phyloP scores from a whole-genome alignment of 805 yeast genomes.

The Vanderwaltozyma polyspora region DNA sequence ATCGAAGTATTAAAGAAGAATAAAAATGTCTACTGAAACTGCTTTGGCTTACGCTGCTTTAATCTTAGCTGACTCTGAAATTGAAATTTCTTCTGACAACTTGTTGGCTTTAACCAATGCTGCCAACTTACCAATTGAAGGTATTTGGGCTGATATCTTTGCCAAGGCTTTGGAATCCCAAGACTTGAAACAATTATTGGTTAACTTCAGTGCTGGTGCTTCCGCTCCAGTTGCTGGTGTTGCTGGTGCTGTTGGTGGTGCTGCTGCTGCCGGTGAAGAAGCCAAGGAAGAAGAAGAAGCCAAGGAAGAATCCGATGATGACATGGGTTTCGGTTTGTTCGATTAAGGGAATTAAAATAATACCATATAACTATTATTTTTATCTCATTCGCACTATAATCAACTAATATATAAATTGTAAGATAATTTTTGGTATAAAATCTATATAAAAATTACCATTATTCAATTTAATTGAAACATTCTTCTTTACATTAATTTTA shows the following conservation, averaged over 20 bases:
- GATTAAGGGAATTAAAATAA: constrained; percentile 38
- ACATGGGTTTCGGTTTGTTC: constrained; percentile 87
- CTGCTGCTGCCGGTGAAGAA: constrained; percentile 42
- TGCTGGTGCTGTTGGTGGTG: constrained; percentile 36
- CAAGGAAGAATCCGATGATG: constrained; percentile 64
- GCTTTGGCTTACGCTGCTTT: constrained; percentile 96
- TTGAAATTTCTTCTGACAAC: constrained; percentile 82
- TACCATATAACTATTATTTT: no score
- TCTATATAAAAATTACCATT: no score
- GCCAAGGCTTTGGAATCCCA: constrained; percentile 77
- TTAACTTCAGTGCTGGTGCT: constrained; percentile 44
- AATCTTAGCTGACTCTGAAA: constrained; percentile 94
- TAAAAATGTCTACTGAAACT: constrained; percentile 55
- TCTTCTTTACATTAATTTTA: no score
- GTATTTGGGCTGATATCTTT: constrained; percentile 72
- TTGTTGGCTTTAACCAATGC: constrained; percentile 59
- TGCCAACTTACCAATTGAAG: constrained; percentile 56
- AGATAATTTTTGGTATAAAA: no score
- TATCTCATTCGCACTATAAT: no score
- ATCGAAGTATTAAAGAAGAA: background rate
- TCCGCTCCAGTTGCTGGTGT: constrained; percentile 31
- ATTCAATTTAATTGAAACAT: no score
- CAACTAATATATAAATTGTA: no score
- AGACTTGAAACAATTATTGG: constrained; percentile 58
- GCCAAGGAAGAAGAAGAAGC: constrained; percentile 47